Percentiles rank a stretch among this genome's conserved stretches.
phyloP scores from a whole-genome alignment of 164 flowering plant genomes.

The Sedum album region DNA sequence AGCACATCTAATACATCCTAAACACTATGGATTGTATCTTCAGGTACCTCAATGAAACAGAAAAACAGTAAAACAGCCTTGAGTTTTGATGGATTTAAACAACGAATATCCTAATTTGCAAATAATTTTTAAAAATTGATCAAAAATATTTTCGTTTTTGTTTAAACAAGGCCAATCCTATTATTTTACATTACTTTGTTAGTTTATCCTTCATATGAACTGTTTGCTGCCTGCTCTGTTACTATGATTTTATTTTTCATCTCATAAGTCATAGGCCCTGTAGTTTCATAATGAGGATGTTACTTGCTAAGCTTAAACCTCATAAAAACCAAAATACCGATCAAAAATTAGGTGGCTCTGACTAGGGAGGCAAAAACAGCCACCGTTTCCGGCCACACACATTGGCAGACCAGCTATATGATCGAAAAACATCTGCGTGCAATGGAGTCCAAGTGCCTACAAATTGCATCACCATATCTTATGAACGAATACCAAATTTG shows the following conservation, averaged over 20 bases:
- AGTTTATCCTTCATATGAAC: no score
- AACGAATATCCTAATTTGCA: neutral
- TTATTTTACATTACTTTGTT: no score
- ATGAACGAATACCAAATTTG: neutral
- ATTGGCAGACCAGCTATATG: conserved; percentile 98
- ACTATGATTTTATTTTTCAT: no score
- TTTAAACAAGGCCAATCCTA: neutral
- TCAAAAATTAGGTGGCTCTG: conserved; percentile 78
- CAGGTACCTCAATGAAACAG: neutral
- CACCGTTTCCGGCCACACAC: conserved; percentile 86
- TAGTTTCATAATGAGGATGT: neutral
- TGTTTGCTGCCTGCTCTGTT: no score
- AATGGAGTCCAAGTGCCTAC: conserved; percentile 99
- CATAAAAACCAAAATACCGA: conserved; percentile 33
- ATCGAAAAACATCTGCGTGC: conserved; percentile 97
- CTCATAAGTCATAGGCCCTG: no score
- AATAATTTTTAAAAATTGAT: neutral
- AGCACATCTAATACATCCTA: neutral
- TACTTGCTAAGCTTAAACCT: neutral
- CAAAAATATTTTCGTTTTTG: neutral
- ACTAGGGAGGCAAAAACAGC: conserved; percentile 73
- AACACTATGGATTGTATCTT: neutral
- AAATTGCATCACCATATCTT: conserved; percentile 3
- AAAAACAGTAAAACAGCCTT: no score
- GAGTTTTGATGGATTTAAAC: neutral